These are phyloP conservation scores for Nicotiana tabacum DNA, from an alignment of 257 asterid genomes.

Conservation along the genomic window DNA sequence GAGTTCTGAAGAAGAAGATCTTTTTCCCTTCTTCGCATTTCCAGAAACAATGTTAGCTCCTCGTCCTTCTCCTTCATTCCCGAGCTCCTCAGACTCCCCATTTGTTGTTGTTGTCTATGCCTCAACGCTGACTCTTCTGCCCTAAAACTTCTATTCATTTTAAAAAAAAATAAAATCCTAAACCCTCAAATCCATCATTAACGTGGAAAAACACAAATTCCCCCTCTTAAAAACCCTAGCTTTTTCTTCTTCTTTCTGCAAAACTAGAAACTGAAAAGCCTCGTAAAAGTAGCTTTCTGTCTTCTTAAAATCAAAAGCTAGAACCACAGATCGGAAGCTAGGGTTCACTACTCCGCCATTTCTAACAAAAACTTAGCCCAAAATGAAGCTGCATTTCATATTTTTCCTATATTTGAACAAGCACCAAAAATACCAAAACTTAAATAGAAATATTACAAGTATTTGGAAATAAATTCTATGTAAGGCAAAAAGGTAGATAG, in stretches of 20 bases:
- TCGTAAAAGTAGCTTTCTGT: not conserved
- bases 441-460: not conserved
- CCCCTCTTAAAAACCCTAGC: conserved; percentile 38
- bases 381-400: conserved; percentile 26
- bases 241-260: conserved; percentile 9
- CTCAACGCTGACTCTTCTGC: conserved; percentile 14
- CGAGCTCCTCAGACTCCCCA: conserved; percentile 50
- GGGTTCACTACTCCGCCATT: conserved; percentile 27
- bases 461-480: not conserved
- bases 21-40: conserved; percentile 76
- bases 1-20: conserved; percentile 62
- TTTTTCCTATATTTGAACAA: not conserved
- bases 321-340: conserved; percentile 38
- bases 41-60: conserved; percentile 75
- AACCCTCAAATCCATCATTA: conserved; percentile 22
- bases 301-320: not conserved
- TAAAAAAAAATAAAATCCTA: conserved; percentile 13
- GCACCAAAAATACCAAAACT: not conserved
- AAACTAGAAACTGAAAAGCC: not conserved
- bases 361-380: conserved; percentile 35
- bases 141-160: conserved; percentile 76
- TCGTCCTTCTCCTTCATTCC: conserved; percentile 64
- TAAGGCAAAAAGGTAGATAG: not conserved
- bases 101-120: conserved; percentile 36
- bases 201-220: conserved; percentile 11